A percentile compares a stretch with the other conserved stretches of the same genome.
Evolutionary conservation across 306 rosid species (phyloP).

Genomic region (Abrus precatorius): DNA sequence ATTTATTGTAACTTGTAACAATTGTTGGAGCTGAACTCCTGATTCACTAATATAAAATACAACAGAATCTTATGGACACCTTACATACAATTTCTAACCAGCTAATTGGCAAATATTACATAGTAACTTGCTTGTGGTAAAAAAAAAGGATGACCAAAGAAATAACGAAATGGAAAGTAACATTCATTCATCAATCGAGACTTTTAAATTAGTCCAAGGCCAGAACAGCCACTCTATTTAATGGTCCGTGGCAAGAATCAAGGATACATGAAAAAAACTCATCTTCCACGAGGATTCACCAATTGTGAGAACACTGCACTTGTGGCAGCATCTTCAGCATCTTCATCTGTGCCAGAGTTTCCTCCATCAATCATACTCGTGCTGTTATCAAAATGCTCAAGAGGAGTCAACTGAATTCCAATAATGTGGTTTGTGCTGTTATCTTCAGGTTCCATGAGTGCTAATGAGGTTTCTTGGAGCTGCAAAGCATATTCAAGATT

Average conservation of each 20-base stretch:
- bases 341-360: conserved; percentile 71
- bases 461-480: conserved; percentile 88
- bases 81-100: conserved; percentile 52
- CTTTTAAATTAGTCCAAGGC: conserved; percentile 49
- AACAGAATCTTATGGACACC: conserved; percentile 45
- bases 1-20: conserved; percentile 45
- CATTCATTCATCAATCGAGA: conserved; percentile 48
- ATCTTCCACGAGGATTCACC: conserved; percentile 94
- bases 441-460: conserved; percentile 89
- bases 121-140: conserved; percentile 47
- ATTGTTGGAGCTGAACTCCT: conserved; percentile 48
- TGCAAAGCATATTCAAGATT: conserved; percentile 94
- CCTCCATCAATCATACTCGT: conserved; percentile 74
- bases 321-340: conserved; percentile 80
- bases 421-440: conserved; percentile 95
- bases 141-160: conserved; percentile 45
- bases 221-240: conserved; percentile 49
- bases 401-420: conserved; percentile 76
- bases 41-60: conserved; percentile 44
- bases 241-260: conserved; percentile 43
- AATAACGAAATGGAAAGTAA: conserved; percentile 47
- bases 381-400: conserved; percentile 87
- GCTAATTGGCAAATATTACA: conserved; percentile 53
- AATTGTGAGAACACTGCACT: conserved; percentile 97
- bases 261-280: conserved; percentile 50